These are phyloP conservation scores for grape (Vitis vinifera) DNA, from an alignment of 164 flowering plant genomes.

Conservation along the genomic window ASM3070453v1 NC_081807.1:4668001-4668500, in stretches of 20 bases:
- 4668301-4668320: conserved; percentile 32
- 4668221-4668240: conserved; percentile 31
- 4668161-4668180: conserved; percentile 55
- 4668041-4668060: conserved; percentile 37
- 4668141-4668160: conserved; percentile 38
- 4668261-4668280: conserved; percentile 15
- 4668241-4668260: conserved; percentile 29
- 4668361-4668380: not conserved
- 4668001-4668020: conserved; percentile 40
- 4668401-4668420: conserved; percentile 35
- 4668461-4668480: conserved; percentile 36
- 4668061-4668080: conserved; percentile 19
- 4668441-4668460: conserved; percentile 36
- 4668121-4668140: conserved; percentile 41
- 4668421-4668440: conserved; percentile 30
- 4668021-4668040: conserved; percentile 54
- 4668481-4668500: conserved; percentile 27
- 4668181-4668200: conserved; percentile 67
- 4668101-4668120: conserved; percentile 44
- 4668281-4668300: conserved; percentile 43
- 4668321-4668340: too few relatives aligned
- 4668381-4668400: conserved; percentile 23
- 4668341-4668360: too few relatives aligned
- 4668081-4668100: conserved; percentile 38
- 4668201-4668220: conserved; percentile 33